These are phyloP conservation scores for Fusarium circinatum DNA, from an alignment of 2,329 filamentous ascomycete species.

Conservation along the genomic window DNA sequence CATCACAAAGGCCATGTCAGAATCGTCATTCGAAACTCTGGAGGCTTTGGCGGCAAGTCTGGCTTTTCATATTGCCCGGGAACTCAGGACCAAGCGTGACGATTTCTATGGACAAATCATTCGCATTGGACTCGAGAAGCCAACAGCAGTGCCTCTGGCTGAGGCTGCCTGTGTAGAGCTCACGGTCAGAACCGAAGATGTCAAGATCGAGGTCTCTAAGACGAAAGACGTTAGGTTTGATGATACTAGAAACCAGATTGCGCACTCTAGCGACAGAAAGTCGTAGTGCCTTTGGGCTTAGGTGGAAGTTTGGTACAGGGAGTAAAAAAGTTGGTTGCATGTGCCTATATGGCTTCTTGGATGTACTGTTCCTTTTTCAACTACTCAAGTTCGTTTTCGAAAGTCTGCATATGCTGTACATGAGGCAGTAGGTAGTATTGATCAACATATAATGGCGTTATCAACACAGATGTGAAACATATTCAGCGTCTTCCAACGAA, in stretches of 20 bases:
- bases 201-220: constrained; percentile 27
- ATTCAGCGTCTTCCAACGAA: background rate
- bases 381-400: background rate
- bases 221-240: constrained; percentile 20
- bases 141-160: constrained; percentile 76
- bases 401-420: background rate
- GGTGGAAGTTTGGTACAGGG: background rate
- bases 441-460: background rate
- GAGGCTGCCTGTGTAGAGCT: constrained; percentile 75
- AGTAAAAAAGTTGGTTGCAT: background rate
- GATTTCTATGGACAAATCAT: constrained; percentile 59
- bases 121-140: constrained; percentile 74
- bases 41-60: constrained; percentile 67
- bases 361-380: background rate
- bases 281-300: background rate
- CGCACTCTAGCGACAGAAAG: background rate
- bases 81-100: constrained; percentile 48
- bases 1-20: constrained; percentile 60
- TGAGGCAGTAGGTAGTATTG: constrained; percentile 1
- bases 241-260: constrained; percentile 17
- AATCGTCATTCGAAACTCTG: constrained; percentile 70
- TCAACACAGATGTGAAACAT: background rate
- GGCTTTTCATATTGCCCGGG: constrained; percentile 57
- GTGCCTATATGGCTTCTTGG: background rate
- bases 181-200: constrained; percentile 44